A percentile compares a stretch with the other conserved stretches of the same genome.
These are phyloP conservation scores for Hyphodiscus sp. DNA, from an alignment of 2,329 filamentous ascomycete species.

Conservation along the genomic window DNA sequence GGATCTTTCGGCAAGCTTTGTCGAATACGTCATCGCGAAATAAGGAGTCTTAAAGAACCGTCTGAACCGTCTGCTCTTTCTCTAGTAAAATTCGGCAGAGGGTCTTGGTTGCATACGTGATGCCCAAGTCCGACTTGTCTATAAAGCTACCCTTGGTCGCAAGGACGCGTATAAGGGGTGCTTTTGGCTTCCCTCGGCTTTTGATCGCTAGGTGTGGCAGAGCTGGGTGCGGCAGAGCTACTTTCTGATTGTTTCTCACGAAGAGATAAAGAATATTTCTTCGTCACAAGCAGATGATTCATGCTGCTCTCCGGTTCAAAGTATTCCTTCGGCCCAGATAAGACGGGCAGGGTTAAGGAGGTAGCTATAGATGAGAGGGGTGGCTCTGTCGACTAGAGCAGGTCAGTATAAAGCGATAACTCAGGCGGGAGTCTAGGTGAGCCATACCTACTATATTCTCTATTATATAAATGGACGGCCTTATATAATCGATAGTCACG, in stretches of 20 bases:
- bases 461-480: constrained; percentile 8
- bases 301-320: no score
- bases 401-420: constrained; percentile 10
- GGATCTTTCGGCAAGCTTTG: no score
- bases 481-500: no score
- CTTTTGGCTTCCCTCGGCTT: constrained; percentile 34
- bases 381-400: constrained; percentile 6
- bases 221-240: constrained; percentile 12
- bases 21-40: no score
- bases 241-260: neutral
- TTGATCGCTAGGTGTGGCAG: constrained; percentile 29
- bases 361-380: constrained; percentile 7
- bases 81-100: constrained; percentile 22
- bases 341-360: constrained; percentile 6
- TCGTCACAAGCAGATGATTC: neutral
- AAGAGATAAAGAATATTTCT: neutral
- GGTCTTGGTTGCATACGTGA: constrained; percentile 29
- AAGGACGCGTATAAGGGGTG: constrained; percentile 32
- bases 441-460: constrained; percentile 3
- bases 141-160: constrained; percentile 36
- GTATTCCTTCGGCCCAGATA: constrained; percentile 5
- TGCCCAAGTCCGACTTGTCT: constrained; percentile 26
- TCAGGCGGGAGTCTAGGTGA: constrained; percentile 11
- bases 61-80: no score
- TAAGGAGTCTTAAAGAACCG: no score